A percentile compares a stretch with the other conserved stretches of the same genome.
These are phyloP conservation scores for Pythium plurisporium DNA, from an alignment of 352 stramenopile species.

Conservation along the genomic window DNA sequence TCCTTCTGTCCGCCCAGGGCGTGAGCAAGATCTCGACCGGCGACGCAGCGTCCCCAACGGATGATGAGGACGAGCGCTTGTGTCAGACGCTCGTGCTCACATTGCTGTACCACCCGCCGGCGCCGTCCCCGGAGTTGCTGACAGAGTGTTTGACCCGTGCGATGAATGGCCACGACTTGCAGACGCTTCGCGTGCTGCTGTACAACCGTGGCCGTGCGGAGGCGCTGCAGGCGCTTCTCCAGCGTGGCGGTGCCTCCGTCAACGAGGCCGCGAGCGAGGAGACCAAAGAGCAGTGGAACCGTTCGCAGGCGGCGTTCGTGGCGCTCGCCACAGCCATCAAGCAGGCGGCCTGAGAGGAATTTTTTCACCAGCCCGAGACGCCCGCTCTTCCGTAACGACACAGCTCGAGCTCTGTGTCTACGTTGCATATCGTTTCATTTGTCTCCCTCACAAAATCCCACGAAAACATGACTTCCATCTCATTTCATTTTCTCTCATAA, in stretches of 20 bases:
- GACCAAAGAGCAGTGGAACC: conserved; percentile 61
- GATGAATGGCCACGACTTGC: conserved; percentile 47
- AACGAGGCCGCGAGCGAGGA: conserved; percentile 38
- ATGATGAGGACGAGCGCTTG: conserved; percentile 54
- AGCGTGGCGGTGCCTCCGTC: conserved; percentile 54
- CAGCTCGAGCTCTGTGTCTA: too few species aligned
- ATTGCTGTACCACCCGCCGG: conserved; percentile 75
- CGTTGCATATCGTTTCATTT: background rate
- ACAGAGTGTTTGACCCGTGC: conserved; percentile 58
- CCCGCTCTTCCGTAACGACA: too few species aligned
- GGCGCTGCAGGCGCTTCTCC: conserved; percentile 66
- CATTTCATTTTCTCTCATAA: too few species aligned
- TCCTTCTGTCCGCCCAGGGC: conserved; percentile 43
- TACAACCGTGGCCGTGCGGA: conserved; percentile 73
- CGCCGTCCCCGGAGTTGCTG: conserved; percentile 57
- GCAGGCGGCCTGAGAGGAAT: conserved; percentile 32
- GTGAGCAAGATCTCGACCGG: conserved; percentile 21
- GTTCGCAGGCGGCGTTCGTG: conserved; percentile 66
- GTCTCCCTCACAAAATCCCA: background rate
- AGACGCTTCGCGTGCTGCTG: conserved; percentile 60
- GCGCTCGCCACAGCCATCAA: conserved; percentile 77
- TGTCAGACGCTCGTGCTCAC: conserved; percentile 80
- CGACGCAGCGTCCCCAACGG: conserved; percentile 21
- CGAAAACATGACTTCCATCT: background rate
- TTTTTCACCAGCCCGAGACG: background rate